These are phyloP conservation scores for Quercus bicolor DNA, from an alignment of 306 rosid species.

Conservation along the genomic window DNA sequence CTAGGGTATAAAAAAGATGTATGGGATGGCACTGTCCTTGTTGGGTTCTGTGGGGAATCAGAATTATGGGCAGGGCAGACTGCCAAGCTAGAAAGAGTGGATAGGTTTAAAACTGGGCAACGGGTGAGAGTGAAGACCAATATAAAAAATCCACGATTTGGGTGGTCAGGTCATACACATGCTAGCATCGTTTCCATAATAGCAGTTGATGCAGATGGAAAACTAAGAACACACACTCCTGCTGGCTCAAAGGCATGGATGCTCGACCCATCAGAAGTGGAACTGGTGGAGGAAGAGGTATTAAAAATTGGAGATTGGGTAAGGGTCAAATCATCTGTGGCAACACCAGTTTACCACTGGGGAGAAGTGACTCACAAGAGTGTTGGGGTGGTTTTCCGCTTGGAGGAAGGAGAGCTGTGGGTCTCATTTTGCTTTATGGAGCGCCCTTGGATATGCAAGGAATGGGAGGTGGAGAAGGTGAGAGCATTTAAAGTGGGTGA, in stretches of 20 bases:
- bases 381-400: slow-evolving; percentile 81
- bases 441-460: slow-evolving; percentile 88
- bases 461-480: slow-evolving; percentile 71
- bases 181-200: slow-evolving; percentile 68
- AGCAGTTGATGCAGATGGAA: slow-evolving; percentile 91
- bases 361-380: slow-evolving; percentile 90
- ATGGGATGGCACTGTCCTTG: slow-evolving; percentile 67
- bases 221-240: slow-evolving; percentile 80
- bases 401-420: slow-evolving; percentile 83
- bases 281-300: slow-evolving; percentile 66
- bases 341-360: slow-evolving; percentile 90
- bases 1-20: slow-evolving; percentile 71
- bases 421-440: slow-evolving; percentile 81
- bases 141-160: slow-evolving; percentile 79
- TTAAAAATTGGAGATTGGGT: slow-evolving; percentile 86
- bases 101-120: slow-evolving; percentile 62
- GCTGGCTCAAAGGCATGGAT: slow-evolving; percentile 88
- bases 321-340: slow-evolving; percentile 71
- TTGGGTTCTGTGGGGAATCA: slow-evolving; percentile 90
- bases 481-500: slow-evolving; percentile 75
- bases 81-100: slow-evolving; percentile 64
- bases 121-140: slow-evolving; percentile 62
- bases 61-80: slow-evolving; percentile 85
- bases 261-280: slow-evolving; percentile 94
- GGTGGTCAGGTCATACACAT: slow-evolving; percentile 93